Conservation (phyloP, 73 alveolate species). For the Symbiodinium pilosum region DNA sequence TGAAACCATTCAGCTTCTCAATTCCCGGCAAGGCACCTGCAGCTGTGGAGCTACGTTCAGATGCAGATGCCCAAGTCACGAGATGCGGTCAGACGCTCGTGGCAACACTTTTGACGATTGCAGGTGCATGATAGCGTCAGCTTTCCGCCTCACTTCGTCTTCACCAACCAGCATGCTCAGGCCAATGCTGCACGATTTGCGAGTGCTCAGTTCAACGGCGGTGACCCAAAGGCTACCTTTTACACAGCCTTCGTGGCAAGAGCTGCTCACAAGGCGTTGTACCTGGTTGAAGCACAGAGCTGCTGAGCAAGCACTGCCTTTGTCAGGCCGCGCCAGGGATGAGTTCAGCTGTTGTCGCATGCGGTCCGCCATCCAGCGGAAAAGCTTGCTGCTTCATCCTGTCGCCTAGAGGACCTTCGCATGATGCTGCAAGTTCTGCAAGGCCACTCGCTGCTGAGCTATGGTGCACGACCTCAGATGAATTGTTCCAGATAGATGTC, state of each 20-base stretch:
- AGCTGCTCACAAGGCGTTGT: neutral
- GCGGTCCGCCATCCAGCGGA: constrained; percentile 53
- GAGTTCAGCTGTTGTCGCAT: constrained; percentile 3
- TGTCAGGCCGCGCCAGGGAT: neutral
- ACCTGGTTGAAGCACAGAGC: no score
- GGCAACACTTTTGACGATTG: neutral
- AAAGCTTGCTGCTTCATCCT: neutral
- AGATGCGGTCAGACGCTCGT: neutral
- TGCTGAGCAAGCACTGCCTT: neutral
- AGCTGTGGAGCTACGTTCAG: neutral
- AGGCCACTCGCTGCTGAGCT: constrained; percentile 29
- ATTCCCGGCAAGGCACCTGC: neutral
- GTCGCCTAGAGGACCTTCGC: no score
- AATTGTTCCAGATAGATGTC: no score
- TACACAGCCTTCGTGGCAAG: neutral
- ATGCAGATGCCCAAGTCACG: neutral
- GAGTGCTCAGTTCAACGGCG: no score
- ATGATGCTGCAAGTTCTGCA: neutral
- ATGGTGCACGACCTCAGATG: neutral
- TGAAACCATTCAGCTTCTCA: no score
- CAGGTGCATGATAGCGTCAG: neutral
- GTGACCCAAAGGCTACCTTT: neutral
- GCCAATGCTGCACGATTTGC: neutral
- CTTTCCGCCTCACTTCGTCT: neutral
- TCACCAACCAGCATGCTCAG: neutral